Conservation (phyloP, 78 protist genomes). For the Dictyostelium firmibasis region DNA sequence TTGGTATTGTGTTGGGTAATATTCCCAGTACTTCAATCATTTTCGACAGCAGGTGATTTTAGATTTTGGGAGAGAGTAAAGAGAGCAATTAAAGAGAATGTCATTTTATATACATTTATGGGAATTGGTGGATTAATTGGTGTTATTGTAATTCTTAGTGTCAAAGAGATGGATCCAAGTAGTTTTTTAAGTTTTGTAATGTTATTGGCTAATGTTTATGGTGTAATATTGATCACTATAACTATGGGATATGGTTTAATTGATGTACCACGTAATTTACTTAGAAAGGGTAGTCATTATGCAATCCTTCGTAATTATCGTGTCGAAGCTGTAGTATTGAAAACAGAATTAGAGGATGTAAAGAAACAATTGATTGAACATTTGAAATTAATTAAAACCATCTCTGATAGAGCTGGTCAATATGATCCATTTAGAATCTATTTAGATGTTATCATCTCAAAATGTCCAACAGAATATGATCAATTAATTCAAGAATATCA, state of each 20-base stretch:
- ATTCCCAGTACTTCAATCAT: conserved; percentile 60
- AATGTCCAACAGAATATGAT: conserved; percentile 17
- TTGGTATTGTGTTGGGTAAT: conserved; percentile 52
- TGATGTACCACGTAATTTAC: conserved; percentile 60
- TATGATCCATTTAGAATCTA: conserved; percentile 56
- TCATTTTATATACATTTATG: conserved; percentile 45
- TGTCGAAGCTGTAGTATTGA: conserved; percentile 31
- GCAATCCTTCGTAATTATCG: conserved; percentile 45
- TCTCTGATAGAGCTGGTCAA: conserved; percentile 52
- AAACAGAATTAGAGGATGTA: conserved; percentile 8
- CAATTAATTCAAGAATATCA: neutral
- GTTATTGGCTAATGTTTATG: conserved; percentile 54
- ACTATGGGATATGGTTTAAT: conserved; percentile 70
- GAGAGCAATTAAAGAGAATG: conserved; percentile 57
- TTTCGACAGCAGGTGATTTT: conserved; percentile 51
- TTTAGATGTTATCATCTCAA: conserved; percentile 50
- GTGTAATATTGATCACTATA: conserved; percentile 13
- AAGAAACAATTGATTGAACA: conserved; percentile 3
- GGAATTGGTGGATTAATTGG: conserved; percentile 34
- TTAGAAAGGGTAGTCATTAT: conserved; percentile 8
- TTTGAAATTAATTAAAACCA: conserved; percentile 22
- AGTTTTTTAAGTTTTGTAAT: neutral
- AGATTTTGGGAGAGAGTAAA: conserved; percentile 33
- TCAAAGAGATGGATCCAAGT: neutral
- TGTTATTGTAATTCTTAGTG: neutral